Evolutionary conservation across 768 basidiomycete genomes (phyloP).

Genomic region (Lactarius trivialis): DNA sequence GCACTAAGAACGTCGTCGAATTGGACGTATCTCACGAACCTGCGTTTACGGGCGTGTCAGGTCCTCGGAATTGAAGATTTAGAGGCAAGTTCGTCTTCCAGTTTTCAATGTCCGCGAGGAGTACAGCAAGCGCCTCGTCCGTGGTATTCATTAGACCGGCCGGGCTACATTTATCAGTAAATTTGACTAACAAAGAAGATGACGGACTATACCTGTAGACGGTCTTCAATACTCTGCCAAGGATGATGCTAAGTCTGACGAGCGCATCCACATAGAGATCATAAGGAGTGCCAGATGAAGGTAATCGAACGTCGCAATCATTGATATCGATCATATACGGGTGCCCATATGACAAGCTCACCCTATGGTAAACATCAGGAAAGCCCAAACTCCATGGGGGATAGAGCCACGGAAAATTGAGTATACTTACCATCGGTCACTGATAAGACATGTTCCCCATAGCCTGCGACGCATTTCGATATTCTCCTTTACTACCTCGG

Average conservation of each 20-base stretch:
- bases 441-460: constrained; percentile 93
- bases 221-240: constrained; percentile 87
- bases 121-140: constrained; percentile 64
- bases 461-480: constrained; percentile 84
- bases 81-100: constrained; percentile 81
- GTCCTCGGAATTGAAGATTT: constrained; percentile 69
- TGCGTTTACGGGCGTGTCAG: constrained; percentile 55
- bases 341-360: constrained; percentile 83
- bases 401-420: too few species aligned
- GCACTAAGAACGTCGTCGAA: neutral
- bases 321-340: constrained; percentile 95
- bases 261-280: constrained; percentile 86
- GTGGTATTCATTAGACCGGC: constrained; percentile 82
- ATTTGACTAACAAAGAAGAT: neutral
- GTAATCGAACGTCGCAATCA: constrained; percentile 92
- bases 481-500: constrained; percentile 76
- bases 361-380: constrained; percentile 44
- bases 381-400: constrained; percentile 1
- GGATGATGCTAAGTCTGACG: constrained; percentile 82
- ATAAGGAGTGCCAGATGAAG: constrained; percentile 76
- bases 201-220: constrained; percentile 65
- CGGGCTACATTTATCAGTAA: constrained; percentile 43
- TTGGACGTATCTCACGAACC: constrained; percentile 40
- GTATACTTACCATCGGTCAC: constrained; percentile 75
- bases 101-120: constrained; percentile 58